phyloP scores from a whole-genome alignment of 2,329 filamentous ascomycete genomes.

The Immersiporthe knoxdaviesiana region DNA sequence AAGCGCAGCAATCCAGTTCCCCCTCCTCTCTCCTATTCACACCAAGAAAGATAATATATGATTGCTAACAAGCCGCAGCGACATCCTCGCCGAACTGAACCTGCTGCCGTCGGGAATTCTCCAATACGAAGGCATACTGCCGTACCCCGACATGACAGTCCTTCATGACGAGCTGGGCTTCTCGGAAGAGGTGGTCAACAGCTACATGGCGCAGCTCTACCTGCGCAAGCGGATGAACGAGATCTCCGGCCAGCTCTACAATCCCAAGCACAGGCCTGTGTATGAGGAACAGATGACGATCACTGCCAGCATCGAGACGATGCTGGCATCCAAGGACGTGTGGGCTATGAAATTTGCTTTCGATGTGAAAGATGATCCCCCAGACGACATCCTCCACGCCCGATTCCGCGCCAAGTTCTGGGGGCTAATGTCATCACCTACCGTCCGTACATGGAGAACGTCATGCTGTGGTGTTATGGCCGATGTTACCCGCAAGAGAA shows the following conservation, averaged over 20 bases:
- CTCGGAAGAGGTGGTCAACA: slow-evolving; percentile 54
- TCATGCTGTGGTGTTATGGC: slow-evolving; percentile 52
- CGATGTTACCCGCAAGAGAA: slow-evolving; percentile 34
- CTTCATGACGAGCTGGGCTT: slow-evolving; percentile 49
- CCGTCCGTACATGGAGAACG: slow-evolving; percentile 69
- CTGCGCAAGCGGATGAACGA: slow-evolving; percentile 67
- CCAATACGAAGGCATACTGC: slow-evolving; percentile 66
- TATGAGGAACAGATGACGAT: slow-evolving; percentile 39
- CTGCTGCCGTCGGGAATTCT: slow-evolving; percentile 64
- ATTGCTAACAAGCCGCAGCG: slow-evolving; percentile 52
- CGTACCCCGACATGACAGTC: slow-evolving; percentile 62
- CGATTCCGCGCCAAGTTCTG: slow-evolving; percentile 93
- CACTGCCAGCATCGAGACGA: slow-evolving; percentile 40
- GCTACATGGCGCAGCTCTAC: slow-evolving; percentile 66
- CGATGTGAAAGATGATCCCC: slow-evolving; percentile 69
- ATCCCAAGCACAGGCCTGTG: slow-evolving; percentile 42
- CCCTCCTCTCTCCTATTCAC: too few species aligned
- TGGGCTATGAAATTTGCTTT: slow-evolving; percentile 58
- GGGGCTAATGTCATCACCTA: slow-evolving; percentile 90
- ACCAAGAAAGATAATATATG: too few species aligned
- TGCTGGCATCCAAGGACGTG: slow-evolving; percentile 41
- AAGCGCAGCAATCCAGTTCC: background rate
- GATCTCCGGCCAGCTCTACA: slow-evolving; percentile 62
- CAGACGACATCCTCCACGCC: slow-evolving; percentile 77
- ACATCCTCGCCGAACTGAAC: slow-evolving; percentile 85